phyloP scores from a whole-genome alignment of 2,329 filamentous ascomycete species.

The Botrytis paeoniae region DNA sequence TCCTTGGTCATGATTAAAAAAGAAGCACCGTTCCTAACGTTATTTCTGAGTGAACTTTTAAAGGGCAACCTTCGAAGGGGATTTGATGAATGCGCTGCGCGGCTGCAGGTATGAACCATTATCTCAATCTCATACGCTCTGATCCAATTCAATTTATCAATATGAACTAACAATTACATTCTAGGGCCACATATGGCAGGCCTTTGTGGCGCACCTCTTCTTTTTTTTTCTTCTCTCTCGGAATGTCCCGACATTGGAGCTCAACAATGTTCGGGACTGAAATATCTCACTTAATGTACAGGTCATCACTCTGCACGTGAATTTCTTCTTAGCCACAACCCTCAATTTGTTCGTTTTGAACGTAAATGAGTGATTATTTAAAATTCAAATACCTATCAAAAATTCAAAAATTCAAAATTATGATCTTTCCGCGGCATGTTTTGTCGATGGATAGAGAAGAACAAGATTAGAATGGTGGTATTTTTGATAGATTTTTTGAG shows the following conservation, averaged over 20 bases:
- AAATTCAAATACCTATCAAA: not conserved
- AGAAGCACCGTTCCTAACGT: too few species aligned
- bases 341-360: not conserved
- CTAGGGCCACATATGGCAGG: not conserved
- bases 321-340: not conserved
- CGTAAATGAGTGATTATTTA: fast-evolving
- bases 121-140: too few species aligned
- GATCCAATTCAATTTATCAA: not conserved
- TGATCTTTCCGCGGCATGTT: fast-evolving
- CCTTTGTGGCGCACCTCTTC: not conserved
- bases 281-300: not conserved
- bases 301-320: not conserved
- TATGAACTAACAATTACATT: not conserved
- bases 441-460: not conserved
- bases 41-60: too few species aligned
- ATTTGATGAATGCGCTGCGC: too few species aligned
- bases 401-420: not conserved
- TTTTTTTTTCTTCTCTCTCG: not conserved
- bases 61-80: too few species aligned
- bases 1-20: not conserved
- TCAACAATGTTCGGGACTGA: not conserved
- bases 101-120: too few species aligned
- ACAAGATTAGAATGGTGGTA: not conserved
- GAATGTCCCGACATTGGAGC: not conserved
- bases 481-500: not conserved